These are phyloP conservation scores for Hyaloscypha variabilis DNA, from an alignment of 495 filamentous ascomycete species.

Conservation along the genomic window DNA sequence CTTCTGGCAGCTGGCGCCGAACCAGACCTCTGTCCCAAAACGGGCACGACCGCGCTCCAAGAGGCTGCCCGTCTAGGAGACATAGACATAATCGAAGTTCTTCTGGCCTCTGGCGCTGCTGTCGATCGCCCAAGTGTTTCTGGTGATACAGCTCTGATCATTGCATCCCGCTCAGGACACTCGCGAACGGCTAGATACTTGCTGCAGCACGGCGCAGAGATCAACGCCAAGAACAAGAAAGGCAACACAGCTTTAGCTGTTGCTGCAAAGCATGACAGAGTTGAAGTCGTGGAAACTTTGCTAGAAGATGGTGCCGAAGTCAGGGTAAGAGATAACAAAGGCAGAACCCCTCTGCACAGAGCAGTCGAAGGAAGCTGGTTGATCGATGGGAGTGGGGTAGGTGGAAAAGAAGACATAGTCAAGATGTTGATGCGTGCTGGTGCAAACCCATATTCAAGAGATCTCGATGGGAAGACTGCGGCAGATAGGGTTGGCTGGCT, in stretches of 20 bases:
- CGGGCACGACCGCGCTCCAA: conserved; percentile 8
- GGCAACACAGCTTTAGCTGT: conserved; percentile 9
- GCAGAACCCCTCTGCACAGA: conserved; percentile 11
- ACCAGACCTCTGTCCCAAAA: conserved; percentile 14
- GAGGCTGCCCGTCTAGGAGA: conserved; percentile 15
- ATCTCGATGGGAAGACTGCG: conserved; percentile 17
- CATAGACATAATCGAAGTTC: conserved; percentile 8
- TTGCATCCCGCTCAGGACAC: conserved; percentile 11
- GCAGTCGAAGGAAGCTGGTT: conserved; percentile 16
- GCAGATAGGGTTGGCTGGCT: conserved; percentile 14
- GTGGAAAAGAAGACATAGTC: conserved; percentile 7
- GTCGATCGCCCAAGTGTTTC: conserved; percentile 2
- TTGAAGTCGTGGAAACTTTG: conserved; percentile 13
- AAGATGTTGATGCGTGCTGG: conserved; percentile 18
- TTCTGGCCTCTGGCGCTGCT: conserved; percentile 9
- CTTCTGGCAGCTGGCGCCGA: conserved; percentile 20
- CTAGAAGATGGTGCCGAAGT: conserved; percentile 19
- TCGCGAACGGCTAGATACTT: conserved; percentile 4
- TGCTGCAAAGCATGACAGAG: conserved; percentile 11
- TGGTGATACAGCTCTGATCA: conserved; percentile 21
- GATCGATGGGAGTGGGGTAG: conserved; percentile 2
- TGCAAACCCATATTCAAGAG: conserved; percentile 9
- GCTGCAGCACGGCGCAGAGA: conserved; percentile 5
- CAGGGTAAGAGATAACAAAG: conserved; percentile 14
- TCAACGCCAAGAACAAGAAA: conserved; percentile 14